A percentile compares a stretch with the other conserved stretches of the same genome.
Evolutionary conservation across 2,329 filamentous ascomycete genomes (phyloP).

Genomic region (Pseudopithomyces chartarum): DNA sequence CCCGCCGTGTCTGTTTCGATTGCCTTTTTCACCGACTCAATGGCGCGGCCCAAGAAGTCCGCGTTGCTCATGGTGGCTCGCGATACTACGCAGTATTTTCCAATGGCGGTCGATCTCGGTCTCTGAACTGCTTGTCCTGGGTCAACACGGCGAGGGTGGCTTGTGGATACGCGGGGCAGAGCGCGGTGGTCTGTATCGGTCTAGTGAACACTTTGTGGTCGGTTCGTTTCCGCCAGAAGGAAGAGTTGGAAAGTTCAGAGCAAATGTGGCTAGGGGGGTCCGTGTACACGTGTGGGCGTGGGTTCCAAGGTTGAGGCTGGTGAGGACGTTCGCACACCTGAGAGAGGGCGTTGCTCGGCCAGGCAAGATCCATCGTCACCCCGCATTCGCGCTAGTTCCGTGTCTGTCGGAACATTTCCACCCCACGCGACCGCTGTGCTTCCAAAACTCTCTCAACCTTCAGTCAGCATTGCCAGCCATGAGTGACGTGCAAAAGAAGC

Average conservation of each 20-base stretch:
- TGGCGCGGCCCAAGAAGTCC: slow-evolving; percentile 95
- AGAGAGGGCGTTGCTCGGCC: slow-evolving; percentile 14
- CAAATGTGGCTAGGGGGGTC: not conserved
- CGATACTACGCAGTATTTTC: not conserved
- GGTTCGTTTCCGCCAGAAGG: too few relatives aligned
- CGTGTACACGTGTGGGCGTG: not conserved
- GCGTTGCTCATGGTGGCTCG: slow-evolving; percentile 77
- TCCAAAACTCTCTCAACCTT: not conserved
- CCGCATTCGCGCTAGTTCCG: slow-evolving; percentile 11
- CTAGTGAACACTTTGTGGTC: not conserved
- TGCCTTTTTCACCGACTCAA: slow-evolving; percentile 95
- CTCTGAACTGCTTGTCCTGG: not conserved
- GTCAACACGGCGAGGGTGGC: not conserved
- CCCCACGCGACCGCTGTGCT: not conserved
- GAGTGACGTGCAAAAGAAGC: slow-evolving; percentile 70
- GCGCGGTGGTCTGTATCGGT: not conserved
- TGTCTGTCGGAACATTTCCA: not conserved
- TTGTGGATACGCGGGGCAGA: not conserved
- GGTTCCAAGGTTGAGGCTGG: not conserved
- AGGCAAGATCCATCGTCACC: slow-evolving; percentile 5
- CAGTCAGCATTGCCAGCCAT: slow-evolving; percentile 22
- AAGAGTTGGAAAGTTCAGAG: too few relatives aligned
- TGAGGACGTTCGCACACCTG: not conserved
- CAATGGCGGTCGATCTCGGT: not conserved
- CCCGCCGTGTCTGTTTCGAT: slow-evolving; percentile 95